phyloP scores from a whole-genome alignment of 176 grass and related monocot species.

The Oryza glaberrima region DNA sequence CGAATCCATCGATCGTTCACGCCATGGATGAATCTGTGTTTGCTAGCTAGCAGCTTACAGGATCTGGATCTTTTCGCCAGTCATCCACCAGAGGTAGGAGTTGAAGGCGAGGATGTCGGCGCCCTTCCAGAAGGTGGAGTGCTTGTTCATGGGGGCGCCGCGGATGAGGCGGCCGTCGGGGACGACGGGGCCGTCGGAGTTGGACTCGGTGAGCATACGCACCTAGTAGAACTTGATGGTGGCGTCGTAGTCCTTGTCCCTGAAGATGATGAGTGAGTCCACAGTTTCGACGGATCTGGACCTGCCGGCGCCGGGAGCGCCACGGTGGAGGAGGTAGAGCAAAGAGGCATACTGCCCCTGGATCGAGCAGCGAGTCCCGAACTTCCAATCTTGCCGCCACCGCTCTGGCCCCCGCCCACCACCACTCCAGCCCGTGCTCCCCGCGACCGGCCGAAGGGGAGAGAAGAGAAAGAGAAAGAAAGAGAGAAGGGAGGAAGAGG shows the following conservation, averaged over 20 bases:
- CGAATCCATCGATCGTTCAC: not conserved
- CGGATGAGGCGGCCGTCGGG: slow-evolving; percentile 55
- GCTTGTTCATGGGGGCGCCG: slow-evolving; percentile 53
- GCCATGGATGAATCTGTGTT: no score
- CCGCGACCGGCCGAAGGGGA: no score
- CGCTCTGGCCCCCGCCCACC: no score
- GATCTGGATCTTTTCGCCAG: slow-evolving; percentile 47
- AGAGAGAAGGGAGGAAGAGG: no score
- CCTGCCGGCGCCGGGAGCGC: slow-evolving; percentile 49
- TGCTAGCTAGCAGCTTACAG: slow-evolving; percentile 36
- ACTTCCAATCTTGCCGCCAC: no score
- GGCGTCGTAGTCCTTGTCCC: slow-evolving; percentile 63
- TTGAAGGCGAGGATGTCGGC: slow-evolving; percentile 70
- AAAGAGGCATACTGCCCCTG: slow-evolving; percentile 65
- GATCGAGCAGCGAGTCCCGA: slow-evolving; percentile 51
- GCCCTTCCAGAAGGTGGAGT: slow-evolving; percentile 61
- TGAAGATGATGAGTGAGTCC: slow-evolving; percentile 58
- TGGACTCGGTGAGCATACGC: slow-evolving; percentile 63
- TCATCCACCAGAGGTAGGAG: slow-evolving; percentile 75
- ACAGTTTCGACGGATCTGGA: slow-evolving; percentile 59
- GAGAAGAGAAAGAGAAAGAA: no score
- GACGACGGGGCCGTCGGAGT: slow-evolving; percentile 50
- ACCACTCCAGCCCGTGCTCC: no score
- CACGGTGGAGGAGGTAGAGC: slow-evolving; percentile 63
- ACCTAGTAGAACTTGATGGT: slow-evolving; percentile 79